Percentiles rank a stretch among this genome's conserved stretches.
Conservation (phyloP, 2,329 filamentous ascomycete genomes). For the Ceratocystis destructans region DNA sequence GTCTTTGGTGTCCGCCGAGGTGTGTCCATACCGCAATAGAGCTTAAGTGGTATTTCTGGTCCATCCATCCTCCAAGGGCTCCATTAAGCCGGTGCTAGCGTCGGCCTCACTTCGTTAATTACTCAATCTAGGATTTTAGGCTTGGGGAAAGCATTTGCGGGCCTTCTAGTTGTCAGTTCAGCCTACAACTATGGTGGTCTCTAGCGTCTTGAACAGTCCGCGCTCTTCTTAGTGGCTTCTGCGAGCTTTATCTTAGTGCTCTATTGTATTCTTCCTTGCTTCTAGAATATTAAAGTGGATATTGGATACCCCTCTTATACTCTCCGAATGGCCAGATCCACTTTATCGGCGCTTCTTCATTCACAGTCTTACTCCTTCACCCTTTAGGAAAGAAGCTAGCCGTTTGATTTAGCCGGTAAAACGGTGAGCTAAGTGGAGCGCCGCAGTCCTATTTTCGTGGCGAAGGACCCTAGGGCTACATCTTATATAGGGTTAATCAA, state of each 20-base stretch:
- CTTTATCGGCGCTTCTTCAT: background rate
- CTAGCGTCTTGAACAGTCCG: background rate
- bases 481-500: too few relatives aligned
- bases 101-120: slow-evolving; percentile 5
- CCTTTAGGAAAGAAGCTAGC: background rate
- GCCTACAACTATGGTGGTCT: background rate
- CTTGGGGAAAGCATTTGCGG: background rate
- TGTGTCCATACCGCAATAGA: background rate
- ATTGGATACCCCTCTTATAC: background rate
- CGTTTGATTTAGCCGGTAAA: background rate
- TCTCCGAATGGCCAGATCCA: background rate
- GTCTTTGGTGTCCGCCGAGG: background rate
- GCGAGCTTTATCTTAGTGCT: background rate
- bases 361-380: background rate
- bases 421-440: background rate
- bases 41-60: background rate
- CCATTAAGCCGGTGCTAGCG: slow-evolving; percentile 4
- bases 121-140: background rate
- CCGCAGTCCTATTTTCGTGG: background rate
- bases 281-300: background rate
- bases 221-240: background rate
- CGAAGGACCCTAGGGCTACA: background rate
- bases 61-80: background rate
- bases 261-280: background rate
- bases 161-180: slow-evolving; percentile 5